Conservation (phyloP, 1,284 basidiomycete species). For the Microbotryum lychnidis-dioicae region DNA sequence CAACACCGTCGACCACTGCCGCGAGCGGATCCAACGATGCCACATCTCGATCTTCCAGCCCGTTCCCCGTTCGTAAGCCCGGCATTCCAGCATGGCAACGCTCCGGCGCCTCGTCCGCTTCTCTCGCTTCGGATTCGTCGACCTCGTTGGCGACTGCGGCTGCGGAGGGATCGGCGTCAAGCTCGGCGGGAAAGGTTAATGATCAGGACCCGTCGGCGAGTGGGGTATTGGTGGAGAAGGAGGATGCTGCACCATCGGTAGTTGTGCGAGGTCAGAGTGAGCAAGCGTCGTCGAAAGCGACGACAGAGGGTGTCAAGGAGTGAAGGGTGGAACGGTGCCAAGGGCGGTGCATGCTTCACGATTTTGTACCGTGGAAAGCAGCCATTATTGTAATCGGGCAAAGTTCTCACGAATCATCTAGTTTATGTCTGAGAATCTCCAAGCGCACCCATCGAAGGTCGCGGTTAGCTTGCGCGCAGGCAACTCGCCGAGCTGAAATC, state of each 20-base stretch:
- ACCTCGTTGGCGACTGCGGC: not conserved
- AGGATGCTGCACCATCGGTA: not conserved
- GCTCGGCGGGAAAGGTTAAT: not conserved
- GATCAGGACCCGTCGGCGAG: slow-evolving; percentile 21
- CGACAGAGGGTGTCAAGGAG: not conserved
- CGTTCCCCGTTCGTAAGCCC: slow-evolving; percentile 48
- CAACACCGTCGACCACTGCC: slow-evolving; percentile 34
- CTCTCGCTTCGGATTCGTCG: not conserved
- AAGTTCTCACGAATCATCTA: too few species aligned
- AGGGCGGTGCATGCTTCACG: too few species aligned
- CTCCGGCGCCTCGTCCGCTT: slow-evolving; percentile 10
- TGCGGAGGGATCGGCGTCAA: not conserved
- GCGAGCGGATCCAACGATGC: not conserved
- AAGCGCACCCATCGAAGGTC: too few species aligned
- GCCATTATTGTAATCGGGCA: too few species aligned
- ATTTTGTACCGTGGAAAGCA: too few species aligned
- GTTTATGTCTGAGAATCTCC: too few species aligned
- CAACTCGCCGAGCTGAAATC: too few species aligned
- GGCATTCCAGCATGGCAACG: slow-evolving; percentile 85
- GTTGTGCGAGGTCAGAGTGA: not conserved
- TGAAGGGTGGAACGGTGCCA: not conserved
- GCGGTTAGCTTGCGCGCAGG: too few species aligned
- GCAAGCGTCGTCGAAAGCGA: not conserved
- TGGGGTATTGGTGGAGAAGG: slow-evolving; percentile 30
- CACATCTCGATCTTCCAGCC: not conserved